Percentiles rank a stretch among this genome's conserved stretches.
Evolutionary conservation across 2,329 filamentous ascomycete species (phyloP).

Genomic region (Claviceps lovelessii): DNA sequence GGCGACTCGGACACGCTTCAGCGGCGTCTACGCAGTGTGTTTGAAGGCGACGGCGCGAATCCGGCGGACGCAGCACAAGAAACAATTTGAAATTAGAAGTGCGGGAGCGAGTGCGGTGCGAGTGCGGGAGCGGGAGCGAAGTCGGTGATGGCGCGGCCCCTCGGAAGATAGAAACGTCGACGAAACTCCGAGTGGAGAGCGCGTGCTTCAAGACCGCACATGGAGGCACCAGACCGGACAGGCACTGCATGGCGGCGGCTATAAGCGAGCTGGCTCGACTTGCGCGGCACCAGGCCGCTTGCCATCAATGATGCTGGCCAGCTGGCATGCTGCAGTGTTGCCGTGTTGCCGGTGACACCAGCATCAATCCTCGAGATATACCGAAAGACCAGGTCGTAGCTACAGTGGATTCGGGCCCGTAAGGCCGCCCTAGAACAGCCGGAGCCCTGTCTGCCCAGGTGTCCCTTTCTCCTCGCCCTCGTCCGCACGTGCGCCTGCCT

Average conservation of each 20-base stretch:
- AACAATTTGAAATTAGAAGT: too few relatives aligned
- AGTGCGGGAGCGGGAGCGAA: background rate
- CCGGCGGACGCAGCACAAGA: background rate
- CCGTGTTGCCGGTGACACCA: background rate
- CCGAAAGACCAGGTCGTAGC: too few relatives aligned
- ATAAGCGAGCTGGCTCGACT: background rate
- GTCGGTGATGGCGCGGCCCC: slow-evolving; percentile 1
- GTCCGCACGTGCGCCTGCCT: background rate
- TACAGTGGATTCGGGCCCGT: too few relatives aligned
- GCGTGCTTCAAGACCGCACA: too few relatives aligned
- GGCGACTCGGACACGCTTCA: slow-evolving; percentile 9
- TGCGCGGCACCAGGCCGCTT: background rate
- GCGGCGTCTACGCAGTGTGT: slow-evolving; percentile 2
- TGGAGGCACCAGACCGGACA: too few relatives aligned
- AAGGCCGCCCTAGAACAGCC: background rate
- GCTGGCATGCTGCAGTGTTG: background rate
- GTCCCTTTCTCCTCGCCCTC: too few relatives aligned
- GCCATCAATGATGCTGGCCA: too few relatives aligned
- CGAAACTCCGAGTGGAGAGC: slow-evolving; percentile 1
- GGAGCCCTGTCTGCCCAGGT: slow-evolving; percentile 9
- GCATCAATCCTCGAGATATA: background rate
- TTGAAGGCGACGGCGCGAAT: slow-evolving; percentile 8
- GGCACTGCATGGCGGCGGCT: background rate
- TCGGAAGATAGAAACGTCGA: background rate
- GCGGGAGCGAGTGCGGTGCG: slow-evolving; percentile 1